Conservation (phyloP, 148 eudicot species). For the Rhododendron mucronatum region DNA sequence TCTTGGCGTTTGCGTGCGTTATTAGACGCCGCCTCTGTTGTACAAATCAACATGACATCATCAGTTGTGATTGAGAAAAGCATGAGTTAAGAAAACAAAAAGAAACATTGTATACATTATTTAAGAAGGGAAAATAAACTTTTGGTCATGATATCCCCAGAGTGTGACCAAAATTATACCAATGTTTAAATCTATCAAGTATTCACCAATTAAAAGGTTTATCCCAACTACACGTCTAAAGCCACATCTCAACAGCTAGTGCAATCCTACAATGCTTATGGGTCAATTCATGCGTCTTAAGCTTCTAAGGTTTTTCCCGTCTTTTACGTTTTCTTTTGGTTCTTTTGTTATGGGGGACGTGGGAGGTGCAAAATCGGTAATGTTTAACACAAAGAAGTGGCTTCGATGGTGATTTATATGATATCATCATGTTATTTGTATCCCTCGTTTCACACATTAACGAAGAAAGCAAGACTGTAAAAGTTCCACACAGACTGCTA, state of each 20-base stretch:
- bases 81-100: neutral
- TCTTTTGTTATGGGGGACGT: neutral
- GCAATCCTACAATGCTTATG: neutral
- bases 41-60: neutral
- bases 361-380: neutral
- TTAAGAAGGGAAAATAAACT: neutral
- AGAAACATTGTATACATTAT: neutral
- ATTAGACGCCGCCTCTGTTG: slow-evolving; percentile 65
- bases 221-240: neutral
- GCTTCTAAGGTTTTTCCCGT: neutral
- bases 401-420: neutral
- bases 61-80: neutral
- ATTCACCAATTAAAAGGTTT: neutral
- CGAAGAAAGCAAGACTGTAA: neutral
- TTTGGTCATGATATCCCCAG: neutral
- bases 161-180: neutral
- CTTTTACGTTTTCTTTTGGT: neutral
- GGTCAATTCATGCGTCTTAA: neutral
- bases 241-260: neutral
- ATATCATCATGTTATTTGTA: neutral
- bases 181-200: neutral
- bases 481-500: neutral
- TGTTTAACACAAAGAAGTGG: neutral
- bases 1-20: slow-evolving; percentile 68
- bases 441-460: neutral